Percentiles rank a stretch among this genome's conserved stretches.
Evolutionary conservation across 352 stramenopile species (phyloP).

Genomic region (Phytophthora idaei): DNA sequence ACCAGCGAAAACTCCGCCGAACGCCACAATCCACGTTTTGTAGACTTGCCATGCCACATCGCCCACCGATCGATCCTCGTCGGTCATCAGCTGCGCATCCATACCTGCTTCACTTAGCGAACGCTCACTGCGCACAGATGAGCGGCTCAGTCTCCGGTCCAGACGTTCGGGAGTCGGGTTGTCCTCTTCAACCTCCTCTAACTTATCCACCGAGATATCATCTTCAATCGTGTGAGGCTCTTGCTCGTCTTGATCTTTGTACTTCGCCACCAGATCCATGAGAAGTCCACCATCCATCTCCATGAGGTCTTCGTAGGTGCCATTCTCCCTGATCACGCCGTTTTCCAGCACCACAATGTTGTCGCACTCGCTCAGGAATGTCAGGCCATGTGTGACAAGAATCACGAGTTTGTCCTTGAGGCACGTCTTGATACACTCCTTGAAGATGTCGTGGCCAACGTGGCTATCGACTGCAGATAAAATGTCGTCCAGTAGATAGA

Average conservation of each 20-base stretch:
- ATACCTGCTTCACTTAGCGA: slow-evolving; percentile 37
- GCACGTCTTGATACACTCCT: slow-evolving; percentile 55
- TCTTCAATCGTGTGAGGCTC: slow-evolving; percentile 49
- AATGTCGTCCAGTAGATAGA: slow-evolving; percentile 95
- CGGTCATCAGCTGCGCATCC: slow-evolving; percentile 56
- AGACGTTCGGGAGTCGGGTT: slow-evolving; percentile 38
- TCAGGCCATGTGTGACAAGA: slow-evolving; percentile 78
- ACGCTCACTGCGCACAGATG: slow-evolving; percentile 60
- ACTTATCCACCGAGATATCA: slow-evolving; percentile 39
- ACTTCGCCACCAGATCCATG: slow-evolving; percentile 59
- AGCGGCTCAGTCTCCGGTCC: slow-evolving; percentile 48
- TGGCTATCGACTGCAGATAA: slow-evolving; percentile 95
- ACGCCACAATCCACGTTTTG: slow-evolving; percentile 69
- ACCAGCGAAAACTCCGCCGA: slow-evolving; percentile 59
- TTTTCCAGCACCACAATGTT: slow-evolving; percentile 66
- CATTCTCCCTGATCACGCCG: slow-evolving; percentile 65
- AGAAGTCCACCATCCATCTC: slow-evolving; percentile 65
- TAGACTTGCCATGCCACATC: slow-evolving; percentile 71
- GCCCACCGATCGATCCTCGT: slow-evolving; percentile 72
- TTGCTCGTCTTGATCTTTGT: slow-evolving; percentile 60
- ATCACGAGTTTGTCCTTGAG: slow-evolving; percentile 85
- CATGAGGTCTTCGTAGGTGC: slow-evolving; percentile 81
- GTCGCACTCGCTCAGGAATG: slow-evolving; percentile 61
- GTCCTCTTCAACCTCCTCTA: slow-evolving; percentile 53
- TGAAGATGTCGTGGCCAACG: slow-evolving; percentile 94